These are phyloP conservation scores for Capronia epimyces DNA, from an alignment of 2,329 filamentous ascomycete species.

Conservation along the genomic window DNA sequence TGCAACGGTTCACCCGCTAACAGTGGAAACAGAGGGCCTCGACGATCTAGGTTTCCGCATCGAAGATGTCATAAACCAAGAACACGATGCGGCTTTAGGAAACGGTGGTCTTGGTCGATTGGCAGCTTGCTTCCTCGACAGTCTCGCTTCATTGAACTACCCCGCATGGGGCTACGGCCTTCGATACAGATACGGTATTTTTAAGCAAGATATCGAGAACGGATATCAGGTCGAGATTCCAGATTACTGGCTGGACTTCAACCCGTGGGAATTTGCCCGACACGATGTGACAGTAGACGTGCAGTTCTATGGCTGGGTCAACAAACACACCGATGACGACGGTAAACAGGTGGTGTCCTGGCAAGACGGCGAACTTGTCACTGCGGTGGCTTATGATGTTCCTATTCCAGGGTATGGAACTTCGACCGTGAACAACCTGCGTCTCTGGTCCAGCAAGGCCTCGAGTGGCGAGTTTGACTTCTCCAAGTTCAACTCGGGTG, in stretches of 20 bases:
- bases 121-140: constrained; percentile 95
- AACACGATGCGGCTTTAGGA: constrained; percentile 91
- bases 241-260: constrained; percentile 99
- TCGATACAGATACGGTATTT: constrained; percentile 93
- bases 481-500: constrained; percentile 97
- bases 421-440: constrained; percentile 87
- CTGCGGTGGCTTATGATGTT: constrained; percentile 89
- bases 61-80: constrained; percentile 89
- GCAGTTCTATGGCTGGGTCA: constrained; percentile 87
- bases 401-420: constrained; percentile 87
- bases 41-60: constrained; percentile 89
- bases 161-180: constrained; percentile 97
- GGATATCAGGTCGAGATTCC: constrained; percentile 97
- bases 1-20: constrained; percentile 27
- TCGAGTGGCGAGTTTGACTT: constrained; percentile 98
- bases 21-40: constrained; percentile 61
- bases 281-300: constrained; percentile 95
- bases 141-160: constrained; percentile 87
- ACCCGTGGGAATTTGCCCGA: constrained; percentile 96
- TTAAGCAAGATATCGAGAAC: constrained; percentile 98
- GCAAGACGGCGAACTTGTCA: constrained; percentile 90
- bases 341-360: constrained; percentile 72
- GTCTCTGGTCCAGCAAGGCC: constrained; percentile 96
- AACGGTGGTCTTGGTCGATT: constrained; percentile 93
- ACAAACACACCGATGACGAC: constrained; percentile 65